Percentiles rank a stretch among this genome's conserved stretches.
Conservation (phyloP, 2,329 filamentous ascomycete species). For the Penicillium sp. region DNA sequence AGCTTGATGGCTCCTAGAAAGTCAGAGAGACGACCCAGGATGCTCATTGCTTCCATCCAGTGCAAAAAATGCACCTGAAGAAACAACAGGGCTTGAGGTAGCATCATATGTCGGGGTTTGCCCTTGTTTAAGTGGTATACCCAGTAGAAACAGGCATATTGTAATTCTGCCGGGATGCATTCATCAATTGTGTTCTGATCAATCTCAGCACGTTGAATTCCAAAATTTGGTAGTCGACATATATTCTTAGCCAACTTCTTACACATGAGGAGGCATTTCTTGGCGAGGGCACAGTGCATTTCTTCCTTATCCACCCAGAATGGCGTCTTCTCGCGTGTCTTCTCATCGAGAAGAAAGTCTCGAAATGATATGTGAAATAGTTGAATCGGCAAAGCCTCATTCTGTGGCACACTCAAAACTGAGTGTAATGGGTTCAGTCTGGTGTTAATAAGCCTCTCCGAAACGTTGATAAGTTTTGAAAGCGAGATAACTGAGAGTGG, state of each 20-base stretch:
- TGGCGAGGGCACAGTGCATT: not conserved
- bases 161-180: not conserved
- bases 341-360: slow-evolving; percentile 4
- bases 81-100: slow-evolving; percentile 12
- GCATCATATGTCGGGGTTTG: not conserved
- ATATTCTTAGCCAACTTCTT: slow-evolving; percentile 3
- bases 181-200: not conserved
- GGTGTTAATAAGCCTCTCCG: not conserved
- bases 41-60: slow-evolving; percentile 28
- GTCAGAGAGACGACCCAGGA: not conserved
- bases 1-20: no score
- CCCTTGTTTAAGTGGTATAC: slow-evolving; percentile 24
- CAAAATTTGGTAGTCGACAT: not conserved
- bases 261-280: not conserved
- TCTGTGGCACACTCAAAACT: slow-evolving; percentile 3
- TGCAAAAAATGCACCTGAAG: slow-evolving; percentile 26
- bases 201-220: not conserved
- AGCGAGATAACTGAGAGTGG: slow-evolving; percentile 6
- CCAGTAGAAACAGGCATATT: slow-evolving; percentile 20
- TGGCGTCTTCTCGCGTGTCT: not conserved
- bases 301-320: slow-evolving; percentile 1
- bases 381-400: not conserved
- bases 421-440: slow-evolving; percentile 4
- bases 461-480: not conserved
- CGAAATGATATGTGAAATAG: slow-evolving; percentile 8